Percentiles rank a stretch among this genome's conserved stretches.
phyloP scores from a whole-genome alignment of 1,139 yeast genomes.

The Hemisphaericaspora xylofermentans region DNA sequence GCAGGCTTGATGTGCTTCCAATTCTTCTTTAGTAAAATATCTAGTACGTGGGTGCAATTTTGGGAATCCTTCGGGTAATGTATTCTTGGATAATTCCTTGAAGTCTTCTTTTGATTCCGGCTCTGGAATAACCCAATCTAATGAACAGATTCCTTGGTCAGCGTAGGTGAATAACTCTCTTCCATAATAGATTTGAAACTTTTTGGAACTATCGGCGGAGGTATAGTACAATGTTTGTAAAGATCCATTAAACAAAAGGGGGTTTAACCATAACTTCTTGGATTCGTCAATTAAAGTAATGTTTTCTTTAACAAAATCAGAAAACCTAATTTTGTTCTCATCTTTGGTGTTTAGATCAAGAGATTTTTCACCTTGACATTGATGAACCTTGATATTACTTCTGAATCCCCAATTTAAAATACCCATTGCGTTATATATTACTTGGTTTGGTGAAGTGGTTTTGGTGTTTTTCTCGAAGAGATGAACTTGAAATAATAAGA shows the following conservation, averaged over 20 bases:
- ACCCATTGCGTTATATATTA: too few species aligned
- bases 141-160: conserved; percentile 70
- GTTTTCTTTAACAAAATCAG: conserved; percentile 23
- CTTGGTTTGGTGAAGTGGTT: too few species aligned
- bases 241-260: conserved; percentile 67
- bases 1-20: conserved; percentile 25
- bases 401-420: conserved; percentile 40
- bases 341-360: conserved; percentile 19
- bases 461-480: too few species aligned
- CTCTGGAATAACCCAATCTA: conserved; percentile 67
- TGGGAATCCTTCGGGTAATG: conserved; percentile 70
- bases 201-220: conserved; percentile 50
- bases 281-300: conserved; percentile 28
- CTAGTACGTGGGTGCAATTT: conserved; percentile 77
- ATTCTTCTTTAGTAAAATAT: conserved; percentile 51
- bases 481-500: too few species aligned
- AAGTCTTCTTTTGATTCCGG: conserved; percentile 52
- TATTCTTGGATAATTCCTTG: conserved; percentile 45
- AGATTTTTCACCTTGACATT: conserved; percentile 19
- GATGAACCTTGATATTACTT: conserved; percentile 32
- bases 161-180: conserved; percentile 62
- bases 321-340: conserved; percentile 18
- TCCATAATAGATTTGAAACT: conserved; percentile 68
- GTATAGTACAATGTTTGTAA: conserved; percentile 73
- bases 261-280: conserved; percentile 55